Evolutionary conservation across 2,329 filamentous ascomycete genomes (phyloP).

Genomic region (Aspergillus tanneri): DNA sequence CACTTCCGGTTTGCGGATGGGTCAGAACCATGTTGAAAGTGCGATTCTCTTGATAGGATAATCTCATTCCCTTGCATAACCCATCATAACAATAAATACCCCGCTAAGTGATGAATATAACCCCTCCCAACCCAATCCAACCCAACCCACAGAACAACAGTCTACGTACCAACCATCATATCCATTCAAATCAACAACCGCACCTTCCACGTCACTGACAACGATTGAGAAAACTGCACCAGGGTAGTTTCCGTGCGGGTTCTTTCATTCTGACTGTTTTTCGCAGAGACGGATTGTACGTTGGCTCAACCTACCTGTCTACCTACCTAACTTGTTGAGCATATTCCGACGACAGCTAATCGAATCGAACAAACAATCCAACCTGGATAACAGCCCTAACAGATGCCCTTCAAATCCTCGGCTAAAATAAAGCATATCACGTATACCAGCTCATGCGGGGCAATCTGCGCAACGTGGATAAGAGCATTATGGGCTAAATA

Average conservation of each 20-base stretch:
- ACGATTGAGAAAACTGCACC: conserved; percentile 5
- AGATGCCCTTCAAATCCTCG: conserved; percentile 44
- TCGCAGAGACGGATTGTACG: conserved; percentile 65
- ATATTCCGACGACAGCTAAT: neutral
- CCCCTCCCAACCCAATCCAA: no score
- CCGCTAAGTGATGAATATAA: no score
- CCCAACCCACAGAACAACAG: no score
- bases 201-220: conserved; percentile 5
- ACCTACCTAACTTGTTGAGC: neutral
- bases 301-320: conserved; percentile 15
- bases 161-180: no score
- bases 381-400: conserved; percentile 52
- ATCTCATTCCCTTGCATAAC: no score
- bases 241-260: conserved; percentile 62
- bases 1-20: no score
- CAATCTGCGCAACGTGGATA: conserved; percentile 59
- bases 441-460: conserved; percentile 61
- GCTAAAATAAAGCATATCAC: conserved; percentile 64
- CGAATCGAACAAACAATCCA: neutral
- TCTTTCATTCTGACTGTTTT: conserved; percentile 62
- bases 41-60: no score
- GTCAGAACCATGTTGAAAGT: no score
- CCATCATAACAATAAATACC: no score
- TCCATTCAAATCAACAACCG: neutral
- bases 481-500: conserved; percentile 60